Base-by-base conservation (phyloP, 768 basidiomycete species). In the Lactarius indigo region DNA sequence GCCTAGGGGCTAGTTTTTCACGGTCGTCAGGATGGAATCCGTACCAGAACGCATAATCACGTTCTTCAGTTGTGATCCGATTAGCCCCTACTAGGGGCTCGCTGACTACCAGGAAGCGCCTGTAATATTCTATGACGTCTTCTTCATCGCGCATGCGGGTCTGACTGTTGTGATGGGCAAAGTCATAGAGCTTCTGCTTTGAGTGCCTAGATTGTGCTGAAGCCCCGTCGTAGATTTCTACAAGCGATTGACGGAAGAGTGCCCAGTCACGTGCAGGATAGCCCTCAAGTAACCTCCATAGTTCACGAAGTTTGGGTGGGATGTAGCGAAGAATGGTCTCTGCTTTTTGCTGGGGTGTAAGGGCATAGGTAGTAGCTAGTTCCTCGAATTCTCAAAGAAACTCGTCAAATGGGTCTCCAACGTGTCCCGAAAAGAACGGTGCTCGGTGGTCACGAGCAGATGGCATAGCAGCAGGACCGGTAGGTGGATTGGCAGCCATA, bases 231-330 rank as follows among this genome's bases (percentile, higher is more conserved):
- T 63, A 63, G 3, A 63, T 1, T 0, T 1, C 1, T 13, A 31
- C 28, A 0, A 63, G 18, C 8, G 37, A 8, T 1, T 6, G 1
- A 1, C n/a, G 39, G 35, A 56, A 63, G 9, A 15, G 5, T 0
- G 2, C 31, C 62, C 62, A 63, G 41, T 63, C 41, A 1, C 1
- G 3, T 1, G 18, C 9, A 3, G 17, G 2, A 1, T 63, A 63
- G 20, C 55, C 62, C 20, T 31, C 20, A 0, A 56, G 20, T 0
- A 39, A 1, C 12, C 17, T 56, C 39, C 54, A 63, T 2, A 63
- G 15, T 0, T 57, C n/a, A 15, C 31, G 54, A 1, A 20, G 4
- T 1, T 5, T 0, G 0, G 1, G 28, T 1, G 62, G 28, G 17
- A 63, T 23, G 18, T 63, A 63, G 13, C n/a, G 13, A 0, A 44